Conservation (phyloP, 139 green algal species). For the Chlamydomonas incerta region DNA sequence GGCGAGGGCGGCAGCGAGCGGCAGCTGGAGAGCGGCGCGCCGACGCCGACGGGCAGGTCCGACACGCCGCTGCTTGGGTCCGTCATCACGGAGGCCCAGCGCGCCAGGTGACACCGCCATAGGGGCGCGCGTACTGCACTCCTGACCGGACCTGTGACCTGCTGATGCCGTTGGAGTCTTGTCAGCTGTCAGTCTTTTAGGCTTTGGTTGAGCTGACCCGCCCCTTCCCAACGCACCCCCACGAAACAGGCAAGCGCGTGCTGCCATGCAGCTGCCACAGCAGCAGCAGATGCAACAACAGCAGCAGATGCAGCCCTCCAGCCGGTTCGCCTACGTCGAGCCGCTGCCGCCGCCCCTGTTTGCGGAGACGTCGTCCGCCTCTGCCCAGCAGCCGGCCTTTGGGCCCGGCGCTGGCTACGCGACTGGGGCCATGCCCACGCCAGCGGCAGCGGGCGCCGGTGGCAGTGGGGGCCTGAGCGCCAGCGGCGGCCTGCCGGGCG, state of each 20-base stretch:
- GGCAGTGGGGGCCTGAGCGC: no score
- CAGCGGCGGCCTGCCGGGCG: neutral
- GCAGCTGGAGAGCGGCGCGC: neutral
- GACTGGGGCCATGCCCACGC: no score
- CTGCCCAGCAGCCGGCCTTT: neutral
- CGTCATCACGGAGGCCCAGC: slow-evolving; percentile 30
- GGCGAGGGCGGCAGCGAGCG: neutral
- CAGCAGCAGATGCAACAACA: neutral
- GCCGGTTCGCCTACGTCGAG: neutral
- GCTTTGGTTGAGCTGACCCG: no score
- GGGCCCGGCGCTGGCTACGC: no score
- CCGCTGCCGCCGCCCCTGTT: slow-evolving; percentile 28
- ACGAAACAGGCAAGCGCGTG: neutral
- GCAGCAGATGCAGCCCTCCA: neutral
- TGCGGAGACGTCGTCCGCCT: neutral
- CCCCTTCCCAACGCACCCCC: no score
- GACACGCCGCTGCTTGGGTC: slow-evolving; percentile 39
- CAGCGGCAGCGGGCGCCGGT: no score
- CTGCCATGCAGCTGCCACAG: no score
- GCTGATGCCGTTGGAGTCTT: no score
- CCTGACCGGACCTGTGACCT: no score
- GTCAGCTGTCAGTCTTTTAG: no score
- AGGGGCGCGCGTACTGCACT: no score
- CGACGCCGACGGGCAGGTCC: neutral
- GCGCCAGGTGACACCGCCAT: neutral